These are phyloP conservation scores for Trichoderma sp. DNA, from an alignment of 2,329 filamentous ascomycete genomes.

Conservation along the genomic window DNA sequence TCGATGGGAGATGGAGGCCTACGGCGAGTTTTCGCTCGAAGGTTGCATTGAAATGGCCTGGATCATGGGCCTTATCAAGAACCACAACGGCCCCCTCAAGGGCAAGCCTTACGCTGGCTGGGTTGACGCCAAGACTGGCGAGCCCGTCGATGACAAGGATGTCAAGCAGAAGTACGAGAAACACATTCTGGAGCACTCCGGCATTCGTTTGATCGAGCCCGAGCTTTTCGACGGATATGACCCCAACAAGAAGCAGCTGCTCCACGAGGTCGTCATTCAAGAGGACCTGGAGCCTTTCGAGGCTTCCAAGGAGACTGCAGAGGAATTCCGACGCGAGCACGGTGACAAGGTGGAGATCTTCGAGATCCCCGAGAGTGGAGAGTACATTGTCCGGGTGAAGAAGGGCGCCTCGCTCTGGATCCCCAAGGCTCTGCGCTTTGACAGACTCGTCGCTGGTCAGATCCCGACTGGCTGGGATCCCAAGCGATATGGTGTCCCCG, in stretches of 20 bases:
- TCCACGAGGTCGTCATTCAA: conserved; percentile 96
- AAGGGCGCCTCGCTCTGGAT: conserved; percentile 95
- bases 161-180: conserved; percentile 98
- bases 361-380: conserved; percentile 87
- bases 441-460: conserved; percentile 94
- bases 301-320: conserved; percentile 92
- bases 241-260: conserved; percentile 95
- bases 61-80: conserved; percentile 99
- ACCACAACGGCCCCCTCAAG: conserved; percentile 94
- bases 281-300: conserved; percentile 97
- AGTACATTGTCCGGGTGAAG: conserved; percentile 91
- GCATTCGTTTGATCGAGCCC: conserved; percentile 95
- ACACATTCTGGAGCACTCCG: conserved; percentile 90
- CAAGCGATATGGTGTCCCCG: conserved; percentile 91
- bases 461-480: conserved; percentile 97
- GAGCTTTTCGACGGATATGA: conserved; percentile 97
- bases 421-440: conserved; percentile 94
- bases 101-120: conserved; percentile 95
- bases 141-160: conserved; percentile 97
- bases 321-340: conserved; percentile 96
- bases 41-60: conserved; percentile 99
- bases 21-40: conserved; percentile 94
- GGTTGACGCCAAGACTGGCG: conserved; percentile 91
- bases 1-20: conserved; percentile 98
- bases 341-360: conserved; percentile 98